phyloP scores from a whole-genome alignment of 768 basidiomycete genomes.

The Tylopilus balloui region DNA sequence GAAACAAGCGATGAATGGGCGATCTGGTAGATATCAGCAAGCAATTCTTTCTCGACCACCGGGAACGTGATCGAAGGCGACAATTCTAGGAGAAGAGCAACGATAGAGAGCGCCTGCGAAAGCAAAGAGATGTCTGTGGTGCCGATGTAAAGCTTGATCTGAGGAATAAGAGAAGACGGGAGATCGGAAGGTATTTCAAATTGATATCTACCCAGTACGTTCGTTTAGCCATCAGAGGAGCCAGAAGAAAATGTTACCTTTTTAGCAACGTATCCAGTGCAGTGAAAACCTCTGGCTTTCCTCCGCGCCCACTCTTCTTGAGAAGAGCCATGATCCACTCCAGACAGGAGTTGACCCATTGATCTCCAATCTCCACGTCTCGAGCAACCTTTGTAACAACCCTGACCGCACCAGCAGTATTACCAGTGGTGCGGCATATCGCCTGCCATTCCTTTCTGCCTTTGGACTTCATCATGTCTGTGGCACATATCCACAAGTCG shows the following conservation, averaged over 20 bases:
- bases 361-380: constrained; percentile 63
- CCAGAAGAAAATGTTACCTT: constrained; percentile 40
- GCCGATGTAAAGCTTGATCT: constrained; percentile 72
- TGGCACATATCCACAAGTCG: constrained; percentile 83
- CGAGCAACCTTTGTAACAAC: constrained; percentile 82
- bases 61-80: constrained; percentile 68
- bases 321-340: constrained; percentile 73
- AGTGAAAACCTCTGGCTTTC: constrained; percentile 76
- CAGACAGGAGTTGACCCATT: constrained; percentile 79
- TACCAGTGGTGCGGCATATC: constrained; percentile 65
- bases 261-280: constrained; percentile 69
- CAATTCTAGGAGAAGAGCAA: constrained; percentile 65
- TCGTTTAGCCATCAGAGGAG: background rate
- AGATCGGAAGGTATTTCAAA: constrained; percentile 51
- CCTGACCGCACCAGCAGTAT: constrained; percentile 70
- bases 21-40: constrained; percentile 61
- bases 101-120: constrained; percentile 61
- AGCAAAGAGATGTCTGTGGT: constrained; percentile 75
- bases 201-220: constrained; percentile 36
- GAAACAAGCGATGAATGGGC: constrained; percentile 77
- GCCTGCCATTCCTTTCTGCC: constrained; percentile 76
- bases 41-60: constrained; percentile 66
- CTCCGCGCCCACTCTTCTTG: constrained; percentile 71
- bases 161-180: constrained; percentile 58
- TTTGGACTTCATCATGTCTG: constrained; percentile 61